These are phyloP conservation scores for Beta lomatogona DNA, from an alignment of 179 eudicot species.

Conservation along the genomic window DNA sequence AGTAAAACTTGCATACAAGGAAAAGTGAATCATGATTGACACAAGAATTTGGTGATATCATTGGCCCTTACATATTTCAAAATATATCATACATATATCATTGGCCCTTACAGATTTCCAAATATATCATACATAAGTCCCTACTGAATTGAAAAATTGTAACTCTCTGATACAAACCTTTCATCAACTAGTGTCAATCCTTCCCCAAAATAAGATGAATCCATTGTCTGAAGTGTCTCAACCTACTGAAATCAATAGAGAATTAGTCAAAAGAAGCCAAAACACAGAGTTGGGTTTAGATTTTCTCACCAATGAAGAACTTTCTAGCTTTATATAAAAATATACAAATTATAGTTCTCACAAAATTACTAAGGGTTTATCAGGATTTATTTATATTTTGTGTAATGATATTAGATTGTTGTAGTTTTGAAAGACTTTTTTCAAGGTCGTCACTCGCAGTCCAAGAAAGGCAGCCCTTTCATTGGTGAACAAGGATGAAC, in stretches of 20 bases:
- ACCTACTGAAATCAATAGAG: constrained; percentile 49
- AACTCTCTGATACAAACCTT: constrained; percentile 47
- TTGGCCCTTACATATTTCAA: neutral
- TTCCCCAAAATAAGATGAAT: constrained; percentile 65
- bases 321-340: neutral
- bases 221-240: constrained; percentile 60
- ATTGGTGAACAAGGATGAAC: no score
- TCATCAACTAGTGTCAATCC: constrained; percentile 82
- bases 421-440: no score
- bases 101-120: neutral
- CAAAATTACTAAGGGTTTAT: neutral
- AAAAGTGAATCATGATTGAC: neutral
- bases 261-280: constrained; percentile 5
- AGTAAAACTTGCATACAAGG: neutral
- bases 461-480: no score
- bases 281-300: neutral
- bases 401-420: neutral
- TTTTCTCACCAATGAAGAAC: neutral
- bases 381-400: neutral
- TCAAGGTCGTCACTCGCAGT: no score
- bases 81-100: neutral
- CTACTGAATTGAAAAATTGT: neutral
- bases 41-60: neutral
- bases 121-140: neutral
- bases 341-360: neutral